phyloP scores from a whole-genome alignment of 2,329 filamentous ascomycete genomes.

The Drechslerella stenobrocha region DNA sequence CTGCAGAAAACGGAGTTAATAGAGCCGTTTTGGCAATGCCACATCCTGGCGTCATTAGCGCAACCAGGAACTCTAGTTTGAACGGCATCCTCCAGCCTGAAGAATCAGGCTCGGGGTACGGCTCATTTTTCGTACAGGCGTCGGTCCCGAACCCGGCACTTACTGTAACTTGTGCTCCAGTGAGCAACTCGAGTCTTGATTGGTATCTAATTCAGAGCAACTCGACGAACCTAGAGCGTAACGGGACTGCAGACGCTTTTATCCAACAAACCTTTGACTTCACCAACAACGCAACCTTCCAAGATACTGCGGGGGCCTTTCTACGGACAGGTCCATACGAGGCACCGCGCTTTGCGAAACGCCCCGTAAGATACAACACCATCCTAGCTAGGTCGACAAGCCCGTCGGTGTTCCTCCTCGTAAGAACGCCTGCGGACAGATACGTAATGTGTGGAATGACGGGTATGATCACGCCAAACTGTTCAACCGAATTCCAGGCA shows the following conservation, averaged over 20 bases:
- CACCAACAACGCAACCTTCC: conserved; percentile 57
- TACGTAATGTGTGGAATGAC: conserved; percentile 68
- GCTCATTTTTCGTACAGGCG: conserved; percentile 69
- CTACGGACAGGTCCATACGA: conserved; percentile 1
- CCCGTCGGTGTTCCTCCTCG: conserved; percentile 28
- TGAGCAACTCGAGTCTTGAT: too few relatives aligned
- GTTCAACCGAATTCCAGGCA: conserved; percentile 58
- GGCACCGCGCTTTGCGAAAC: conserved; percentile 21
- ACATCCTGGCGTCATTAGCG: conserved; percentile 68
- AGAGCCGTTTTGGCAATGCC: conserved; percentile 79
- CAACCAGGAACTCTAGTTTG: conserved; percentile 64
- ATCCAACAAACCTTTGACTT: conserved; percentile 34
- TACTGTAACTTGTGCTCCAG: conserved; percentile 73
- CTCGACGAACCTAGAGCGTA: conserved; percentile 55
- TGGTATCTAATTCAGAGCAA: too few relatives aligned
- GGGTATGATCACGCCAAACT: conserved; percentile 66
- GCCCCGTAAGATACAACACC: conserved; percentile 21
- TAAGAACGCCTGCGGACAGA: background rate
- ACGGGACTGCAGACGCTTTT: conserved; percentile 9
- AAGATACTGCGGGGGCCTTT: conserved; percentile 20
- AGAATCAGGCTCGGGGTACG: conserved; percentile 64
- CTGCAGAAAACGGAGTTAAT: conserved; percentile 60
- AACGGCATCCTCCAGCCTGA: conserved; percentile 73
- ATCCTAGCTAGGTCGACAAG: background rate
- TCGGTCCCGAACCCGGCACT: conserved; percentile 71